Evolutionary conservation across 148 eudicot genomes (phyloP), one percentile per base, ranked within the genome.

Genomic region (Fagopyrum esculentum): DNA sequence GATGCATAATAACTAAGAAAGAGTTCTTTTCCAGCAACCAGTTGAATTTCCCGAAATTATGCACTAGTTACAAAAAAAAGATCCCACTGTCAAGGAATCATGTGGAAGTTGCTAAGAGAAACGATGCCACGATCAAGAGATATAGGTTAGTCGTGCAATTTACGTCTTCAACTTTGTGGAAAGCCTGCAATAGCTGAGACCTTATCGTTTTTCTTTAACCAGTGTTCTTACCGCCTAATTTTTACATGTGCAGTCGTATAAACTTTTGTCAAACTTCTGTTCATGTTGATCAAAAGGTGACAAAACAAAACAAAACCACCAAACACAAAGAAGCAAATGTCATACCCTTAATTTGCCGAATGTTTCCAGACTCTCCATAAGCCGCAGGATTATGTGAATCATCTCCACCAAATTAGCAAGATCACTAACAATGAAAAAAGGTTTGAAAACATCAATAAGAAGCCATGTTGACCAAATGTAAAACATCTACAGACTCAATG

Each of bases 351-450:
- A 83, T 72, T 92, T 83, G 51, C 99, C 99, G 77, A 88, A 88
- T 75, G 89, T 84, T 84, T 96, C 95, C 79, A 96, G 91, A 75
- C 84, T 89, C 86, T 96, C 99, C 93, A 91, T 85, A 52, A 96
- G 97, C 75, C 93, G 84, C 78, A 92, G 71, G 78, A 90, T 79
- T 77, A 92, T 85, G 80, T 92, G 89, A 76, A 89, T 76, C 71
- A 81, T 86, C 84, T 96, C 99, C 80, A 92, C 86, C 83, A 96
- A 82, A 82, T 92, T 90, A 60, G 94, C 91, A 81, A 96, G 94
- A 86, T 96, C 90, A 89, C 99, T 96, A 81, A 64, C 56, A 45
- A 40, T n/a, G 69, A 68, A 69, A 78, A 40, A 70, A 83, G 15
- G 12, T 17, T 84, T 0, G 57, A 71, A 26, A 30, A 64, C 61